These are phyloP conservation scores for Neurospora tetrasperma DNA, from an alignment of 495 filamentous ascomycete genomes.

Conservation along the genomic window DNA sequence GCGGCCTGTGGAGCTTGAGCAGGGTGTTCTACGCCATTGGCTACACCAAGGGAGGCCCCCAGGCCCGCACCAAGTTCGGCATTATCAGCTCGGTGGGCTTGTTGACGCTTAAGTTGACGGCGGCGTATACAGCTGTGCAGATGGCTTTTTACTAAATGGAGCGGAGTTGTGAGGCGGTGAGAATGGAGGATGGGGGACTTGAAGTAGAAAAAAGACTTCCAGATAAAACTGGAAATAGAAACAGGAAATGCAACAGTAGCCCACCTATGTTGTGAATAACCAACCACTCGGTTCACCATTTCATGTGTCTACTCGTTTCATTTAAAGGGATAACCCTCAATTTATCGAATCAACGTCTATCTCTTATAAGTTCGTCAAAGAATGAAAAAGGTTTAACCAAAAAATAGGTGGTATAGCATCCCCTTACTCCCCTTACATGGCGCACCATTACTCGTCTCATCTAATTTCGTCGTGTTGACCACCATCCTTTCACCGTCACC, in stretches of 20 bases:
- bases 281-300: too few species aligned
- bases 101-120: slow-evolving; percentile 21
- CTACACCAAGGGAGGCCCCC: slow-evolving; percentile 39
- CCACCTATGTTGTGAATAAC: too few species aligned
- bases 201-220: background rate
- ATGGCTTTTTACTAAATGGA: slow-evolving; percentile 15
- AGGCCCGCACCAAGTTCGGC: slow-evolving; percentile 22
- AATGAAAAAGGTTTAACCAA: background rate
- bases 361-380: background rate
- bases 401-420: background rate
- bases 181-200: too few species aligned
- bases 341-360: too few species aligned
- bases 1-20: slow-evolving; percentile 45
- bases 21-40: slow-evolving; percentile 48
- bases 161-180: background rate
- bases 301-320: background rate
- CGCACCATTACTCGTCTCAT: background rate
- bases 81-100: slow-evolving; percentile 12
- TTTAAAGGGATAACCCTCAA: too few species aligned
- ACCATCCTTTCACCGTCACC: background rate
- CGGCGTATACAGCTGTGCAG: slow-evolving; percentile 22
- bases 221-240: too few species aligned
- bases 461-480: background rate
- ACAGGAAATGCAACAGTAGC: background rate
- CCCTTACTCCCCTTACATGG: background rate